phyloP scores from a whole-genome alignment of 148 eudicot species.

The Amaranthus cruentus region DNA sequence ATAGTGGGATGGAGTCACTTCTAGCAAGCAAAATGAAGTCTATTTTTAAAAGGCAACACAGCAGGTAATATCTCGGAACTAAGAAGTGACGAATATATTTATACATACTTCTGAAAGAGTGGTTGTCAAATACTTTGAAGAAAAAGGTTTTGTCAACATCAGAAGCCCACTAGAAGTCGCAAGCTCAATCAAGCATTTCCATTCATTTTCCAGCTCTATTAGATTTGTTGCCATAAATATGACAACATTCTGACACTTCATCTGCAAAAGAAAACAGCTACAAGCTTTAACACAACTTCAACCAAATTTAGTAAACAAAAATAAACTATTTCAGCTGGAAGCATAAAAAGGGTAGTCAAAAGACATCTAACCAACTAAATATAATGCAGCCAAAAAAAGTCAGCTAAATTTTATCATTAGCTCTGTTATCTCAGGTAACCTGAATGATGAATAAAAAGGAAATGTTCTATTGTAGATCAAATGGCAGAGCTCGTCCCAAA shows the following conservation, averaged over 20 bases:
- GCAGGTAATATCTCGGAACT: no score
- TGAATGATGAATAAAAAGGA: no score
- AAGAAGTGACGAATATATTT: not conserved
- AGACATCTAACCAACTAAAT: not conserved
- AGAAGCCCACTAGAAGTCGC: conserved; percentile 43
- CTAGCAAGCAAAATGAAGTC: no score
- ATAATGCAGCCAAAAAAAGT: not conserved
- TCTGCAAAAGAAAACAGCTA: conserved; percentile 42
- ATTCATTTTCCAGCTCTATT: conserved; percentile 64
- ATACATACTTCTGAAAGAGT: conserved; percentile 74
- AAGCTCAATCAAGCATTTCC: conserved; percentile 74
- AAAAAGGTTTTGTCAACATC: conserved; percentile 44
- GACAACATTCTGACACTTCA: conserved; percentile 78
- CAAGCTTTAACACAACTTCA: conserved; percentile 6
- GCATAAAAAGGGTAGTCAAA: not conserved
- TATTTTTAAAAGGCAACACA: not conserved
- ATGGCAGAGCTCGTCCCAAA: no score
- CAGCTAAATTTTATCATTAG: no score
- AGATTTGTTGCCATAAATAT: conserved; percentile 69
- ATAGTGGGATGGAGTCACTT: no score
- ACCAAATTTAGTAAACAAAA: not conserved
- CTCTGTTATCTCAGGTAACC: no score
- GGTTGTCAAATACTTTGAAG: conserved; percentile 56
- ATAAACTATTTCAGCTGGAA: not conserved
- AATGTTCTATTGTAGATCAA: no score